These are phyloP conservation scores for Anethum foeniculum DNA, from an alignment of 140 eudicot genomes.

Conservation along the genomic window DNA sequence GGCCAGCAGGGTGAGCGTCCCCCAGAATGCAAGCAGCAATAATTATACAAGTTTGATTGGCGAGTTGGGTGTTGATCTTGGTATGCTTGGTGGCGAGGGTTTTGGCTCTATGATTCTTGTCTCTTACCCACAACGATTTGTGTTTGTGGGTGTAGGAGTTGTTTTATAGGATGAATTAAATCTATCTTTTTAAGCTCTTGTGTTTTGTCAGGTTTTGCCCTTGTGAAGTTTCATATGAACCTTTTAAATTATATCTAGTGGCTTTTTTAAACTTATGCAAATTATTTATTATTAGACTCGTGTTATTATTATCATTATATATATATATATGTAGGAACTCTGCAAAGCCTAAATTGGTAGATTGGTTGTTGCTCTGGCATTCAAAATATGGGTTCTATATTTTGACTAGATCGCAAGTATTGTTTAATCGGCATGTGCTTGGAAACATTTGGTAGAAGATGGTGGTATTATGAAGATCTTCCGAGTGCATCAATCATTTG, in stretches of 20 bases:
- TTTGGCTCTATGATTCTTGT: conserved; percentile 18
- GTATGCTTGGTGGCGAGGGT: conserved; percentile 6
- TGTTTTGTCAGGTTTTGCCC: not conserved
- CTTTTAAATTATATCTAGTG: not conserved
- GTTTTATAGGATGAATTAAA: not conserved
- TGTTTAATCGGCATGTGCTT: not conserved
- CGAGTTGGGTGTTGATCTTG: conserved; percentile 1
- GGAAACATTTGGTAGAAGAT: no score
- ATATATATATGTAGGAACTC: not conserved
- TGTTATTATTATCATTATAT: not conserved
- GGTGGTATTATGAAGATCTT: no score
- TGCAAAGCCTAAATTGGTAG: not conserved
- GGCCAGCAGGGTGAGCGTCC: conserved; percentile 63
- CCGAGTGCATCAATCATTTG: no score
- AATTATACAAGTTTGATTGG: conserved; percentile 8
- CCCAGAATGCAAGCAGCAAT: conserved; percentile 83
- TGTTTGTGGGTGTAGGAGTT: not conserved
- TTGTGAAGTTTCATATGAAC: conserved; percentile 5
- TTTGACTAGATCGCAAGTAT: not conserved
- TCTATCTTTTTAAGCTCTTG: not conserved
- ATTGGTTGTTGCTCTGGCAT: not conserved
- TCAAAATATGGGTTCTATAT: not conserved
- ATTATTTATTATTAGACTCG: not conserved
- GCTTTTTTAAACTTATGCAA: not conserved
- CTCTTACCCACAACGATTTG: conserved; percentile 16